Percentiles rank a stretch among this genome's conserved stretches.
phyloP scores from a whole-genome alignment of 192 early-diverging fungal genomes.

The Dissophora ornata region DNA sequence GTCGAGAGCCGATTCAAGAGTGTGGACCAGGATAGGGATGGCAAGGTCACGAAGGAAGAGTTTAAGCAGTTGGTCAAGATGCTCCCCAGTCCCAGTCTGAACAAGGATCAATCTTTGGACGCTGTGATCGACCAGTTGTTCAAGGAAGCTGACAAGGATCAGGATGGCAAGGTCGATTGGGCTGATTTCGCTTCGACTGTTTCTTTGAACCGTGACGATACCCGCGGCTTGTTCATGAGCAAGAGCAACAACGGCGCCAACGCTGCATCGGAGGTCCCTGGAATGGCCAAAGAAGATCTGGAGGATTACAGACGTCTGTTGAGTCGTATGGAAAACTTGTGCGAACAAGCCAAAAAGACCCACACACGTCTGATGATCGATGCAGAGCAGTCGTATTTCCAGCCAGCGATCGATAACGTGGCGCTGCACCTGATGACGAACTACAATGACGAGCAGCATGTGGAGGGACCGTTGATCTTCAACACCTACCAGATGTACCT shows the following conservation, averaged over 20 bases:
- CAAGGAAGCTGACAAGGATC: slow-evolving; percentile 60
- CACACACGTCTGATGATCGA: slow-evolving; percentile 88
- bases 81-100: slow-evolving; percentile 29
- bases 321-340: slow-evolving; percentile 74
- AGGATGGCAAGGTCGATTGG: slow-evolving; percentile 73
- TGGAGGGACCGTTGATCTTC: slow-evolving; percentile 76
- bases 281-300: slow-evolving; percentile 67
- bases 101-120: slow-evolving; percentile 24
- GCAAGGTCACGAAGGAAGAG: slow-evolving; percentile 49
- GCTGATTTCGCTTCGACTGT: slow-evolving; percentile 73
- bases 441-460: slow-evolving; percentile 68
- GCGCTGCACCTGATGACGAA: slow-evolving; percentile 74
- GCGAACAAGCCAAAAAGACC: slow-evolving; percentile 67
- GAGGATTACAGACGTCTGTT: slow-evolving; percentile 77
- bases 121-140: slow-evolving; percentile 53
- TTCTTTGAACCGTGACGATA: slow-evolving; percentile 68
- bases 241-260: background rate
- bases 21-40: slow-evolving; percentile 45
- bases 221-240: slow-evolving; percentile 58
- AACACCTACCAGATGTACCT: slow-evolving; percentile 99
- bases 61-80: slow-evolving; percentile 48
- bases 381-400: slow-evolving; percentile 95
- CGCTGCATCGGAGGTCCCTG: slow-evolving; percentile 18
- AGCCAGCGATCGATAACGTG: slow-evolving; percentile 90
- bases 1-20: slow-evolving; percentile 63